Evolutionary conservation across 2,329 filamentous ascomycete genomes (phyloP), one percentile per base, ranked within the genome.

Genomic region (Drechmeria coniospora): DNA sequence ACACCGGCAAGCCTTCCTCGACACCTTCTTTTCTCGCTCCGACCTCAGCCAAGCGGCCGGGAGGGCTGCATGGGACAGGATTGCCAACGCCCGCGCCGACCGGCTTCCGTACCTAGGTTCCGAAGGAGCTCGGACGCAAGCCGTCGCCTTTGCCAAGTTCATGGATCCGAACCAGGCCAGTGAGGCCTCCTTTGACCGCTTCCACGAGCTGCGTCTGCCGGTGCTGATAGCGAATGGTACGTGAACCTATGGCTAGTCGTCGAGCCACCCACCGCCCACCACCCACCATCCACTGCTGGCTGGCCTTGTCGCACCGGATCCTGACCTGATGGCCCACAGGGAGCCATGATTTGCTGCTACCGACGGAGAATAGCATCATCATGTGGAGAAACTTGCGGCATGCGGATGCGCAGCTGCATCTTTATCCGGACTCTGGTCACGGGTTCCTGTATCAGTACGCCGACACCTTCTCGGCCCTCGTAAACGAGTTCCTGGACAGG

Each of bases 171-270:
- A 45, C 9, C 35, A 44, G 25, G 46, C 48, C 2, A 28, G 32
- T 11, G 44, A 54, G 5, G 50, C 43, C 4, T 50, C 49, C 3
- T 56, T 49, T 28, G 34, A 47, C 23, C 37, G 51, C 6, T 36
- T 56, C 14, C 33, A 42, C 6, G 43, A 50, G 38, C 40, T 57
- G 17, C 34, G 35, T 17, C 36, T 56, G 26, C 53, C 53, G 2
- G 48, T 57, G 2, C 29, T 57, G 17, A 48, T 57, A 28, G 47
- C 48, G n/a, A 53, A 52, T 32, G 53, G 53, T 54, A 39, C 40
- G 49, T 37, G n/a, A 15, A 15, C 12, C 8, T 7, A 7, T 14
- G 12, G n/a, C n/a, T n/a, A n/a, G n/a, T n/a, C n/a, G n/a, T n/a
- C n/a, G n/a, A n/a, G n/a, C 9, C 8, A 15, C 16, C 21, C 11